phyloP scores from a whole-genome alignment of 441 rosid species.

The Erodium moschatum region DNA sequence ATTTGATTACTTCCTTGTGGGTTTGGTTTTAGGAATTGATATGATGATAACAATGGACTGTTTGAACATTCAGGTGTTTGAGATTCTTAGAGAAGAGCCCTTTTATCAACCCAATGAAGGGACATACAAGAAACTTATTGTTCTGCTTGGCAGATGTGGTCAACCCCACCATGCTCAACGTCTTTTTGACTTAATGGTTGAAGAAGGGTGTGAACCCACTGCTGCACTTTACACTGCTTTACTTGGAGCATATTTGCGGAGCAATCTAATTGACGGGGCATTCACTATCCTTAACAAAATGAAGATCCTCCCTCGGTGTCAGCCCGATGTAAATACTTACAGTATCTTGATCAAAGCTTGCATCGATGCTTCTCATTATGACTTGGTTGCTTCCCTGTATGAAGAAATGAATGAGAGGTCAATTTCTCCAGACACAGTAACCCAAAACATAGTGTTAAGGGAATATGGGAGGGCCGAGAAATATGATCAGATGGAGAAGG shows the following conservation, averaged over 20 bases:
- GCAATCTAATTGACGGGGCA: constrained; percentile 50
- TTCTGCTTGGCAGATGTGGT: constrained; percentile 59
- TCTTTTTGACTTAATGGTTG: constrained; percentile 67
- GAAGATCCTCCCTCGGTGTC: constrained; percentile 63
- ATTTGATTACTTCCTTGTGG: too few species aligned
- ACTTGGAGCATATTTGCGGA: constrained; percentile 64
- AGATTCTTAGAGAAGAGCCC: constrained; percentile 61
- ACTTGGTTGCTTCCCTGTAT: constrained; percentile 52
- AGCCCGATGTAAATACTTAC: constrained; percentile 73
- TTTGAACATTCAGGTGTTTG: constrained; percentile 46
- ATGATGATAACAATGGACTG: not conserved
- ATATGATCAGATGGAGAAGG: constrained; percentile 77
- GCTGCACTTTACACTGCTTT: constrained; percentile 72
- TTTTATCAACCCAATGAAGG: constrained; percentile 80
- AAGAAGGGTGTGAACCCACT: constrained; percentile 62
- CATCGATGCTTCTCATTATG: constrained; percentile 54
- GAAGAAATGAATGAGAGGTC: constrained; percentile 60
- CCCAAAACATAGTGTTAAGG: constrained; percentile 72
- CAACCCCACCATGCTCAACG: constrained; percentile 55
- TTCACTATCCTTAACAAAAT: constrained; percentile 48
- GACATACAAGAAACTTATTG: constrained; percentile 72
- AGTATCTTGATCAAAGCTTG: constrained; percentile 67
- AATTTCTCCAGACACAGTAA: constrained; percentile 70
- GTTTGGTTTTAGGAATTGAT: too few species aligned
- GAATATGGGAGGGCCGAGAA: constrained; percentile 70